phyloP scores from a whole-genome alignment of 495 filamentous ascomycete genomes.

The Tetracladium setigerum region DNA sequence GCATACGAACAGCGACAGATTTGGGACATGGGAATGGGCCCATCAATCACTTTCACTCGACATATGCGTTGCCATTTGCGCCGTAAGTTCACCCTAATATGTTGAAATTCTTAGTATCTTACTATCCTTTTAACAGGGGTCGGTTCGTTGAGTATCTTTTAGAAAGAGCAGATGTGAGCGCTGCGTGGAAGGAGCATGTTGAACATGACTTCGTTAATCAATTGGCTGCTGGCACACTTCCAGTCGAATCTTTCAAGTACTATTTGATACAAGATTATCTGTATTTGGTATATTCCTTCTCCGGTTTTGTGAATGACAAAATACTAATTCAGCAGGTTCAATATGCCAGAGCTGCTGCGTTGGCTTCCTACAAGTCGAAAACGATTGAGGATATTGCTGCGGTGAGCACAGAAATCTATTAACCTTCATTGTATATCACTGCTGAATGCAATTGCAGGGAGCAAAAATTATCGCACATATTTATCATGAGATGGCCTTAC shows the following conservation, averaged over 20 bases:
- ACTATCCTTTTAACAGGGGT: constrained; percentile 45
- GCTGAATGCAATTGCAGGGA: constrained; percentile 35
- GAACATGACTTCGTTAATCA: constrained; percentile 72
- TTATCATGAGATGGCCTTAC: constrained; percentile 69
- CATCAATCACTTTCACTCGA: constrained; percentile 90
- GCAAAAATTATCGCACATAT: constrained; percentile 68
- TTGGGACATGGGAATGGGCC: constrained; percentile 80
- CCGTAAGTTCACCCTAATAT: constrained; percentile 47
- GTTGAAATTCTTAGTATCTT: constrained; percentile 1
- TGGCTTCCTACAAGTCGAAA: constrained; percentile 76
- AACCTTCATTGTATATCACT: neutral
- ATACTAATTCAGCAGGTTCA: constrained; percentile 49
- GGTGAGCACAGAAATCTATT: constrained; percentile 28
- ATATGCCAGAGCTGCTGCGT: constrained; percentile 75
- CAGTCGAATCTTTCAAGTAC: constrained; percentile 65
- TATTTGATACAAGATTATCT: constrained; percentile 89
- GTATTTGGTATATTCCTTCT: constrained; percentile 54
- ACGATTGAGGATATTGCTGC: constrained; percentile 63
- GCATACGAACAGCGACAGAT: constrained; percentile 66
- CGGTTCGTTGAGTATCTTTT: constrained; percentile 80
- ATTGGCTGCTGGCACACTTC: constrained; percentile 68
- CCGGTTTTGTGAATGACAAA: neutral
- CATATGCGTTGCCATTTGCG: constrained; percentile 69
- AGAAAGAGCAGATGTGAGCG: constrained; percentile 62
- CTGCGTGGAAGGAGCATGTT: constrained; percentile 63